These are phyloP conservation scores for Hawksworthiomyces lignivorus DNA, from an alignment of 2,329 filamentous ascomycete species.

Conservation along the genomic window DNA sequence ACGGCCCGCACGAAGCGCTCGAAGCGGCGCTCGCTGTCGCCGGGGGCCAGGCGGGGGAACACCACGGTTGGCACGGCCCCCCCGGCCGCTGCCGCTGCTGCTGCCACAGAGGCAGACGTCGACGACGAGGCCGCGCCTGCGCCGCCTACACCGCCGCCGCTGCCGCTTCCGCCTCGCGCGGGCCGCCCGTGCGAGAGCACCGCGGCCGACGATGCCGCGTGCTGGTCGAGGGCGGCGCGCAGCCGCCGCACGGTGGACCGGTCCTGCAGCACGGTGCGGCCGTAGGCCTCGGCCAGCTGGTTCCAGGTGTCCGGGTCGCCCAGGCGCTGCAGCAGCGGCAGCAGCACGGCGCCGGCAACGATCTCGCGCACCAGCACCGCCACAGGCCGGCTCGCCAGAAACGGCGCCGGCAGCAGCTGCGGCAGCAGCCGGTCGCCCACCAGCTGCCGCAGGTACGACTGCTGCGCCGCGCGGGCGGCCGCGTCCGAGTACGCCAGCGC, in stretches of 20 bases:
- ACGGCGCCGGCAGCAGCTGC: constrained; percentile 61
- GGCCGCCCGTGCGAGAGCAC: constrained; percentile 25
- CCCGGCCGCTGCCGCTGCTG: constrained; percentile 23
- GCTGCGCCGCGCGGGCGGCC: constrained; percentile 66
- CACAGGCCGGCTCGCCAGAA: constrained; percentile 74
- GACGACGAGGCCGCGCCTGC: background rate
- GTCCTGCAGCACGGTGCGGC: constrained; percentile 83
- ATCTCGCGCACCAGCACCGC: constrained; percentile 79
- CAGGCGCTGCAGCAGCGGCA: constrained; percentile 70
- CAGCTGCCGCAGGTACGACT: constrained; percentile 78
- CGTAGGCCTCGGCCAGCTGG: constrained; percentile 84
- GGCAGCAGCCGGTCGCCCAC: constrained; percentile 61
- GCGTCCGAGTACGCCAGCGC: constrained; percentile 70
- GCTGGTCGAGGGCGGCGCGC: constrained; percentile 84
- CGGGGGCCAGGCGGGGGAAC: constrained; percentile 74
- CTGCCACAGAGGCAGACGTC: background rate
- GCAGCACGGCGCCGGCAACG: constrained; percentile 83
- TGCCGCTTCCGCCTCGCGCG: constrained; percentile 32
- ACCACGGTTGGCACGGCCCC: no score
- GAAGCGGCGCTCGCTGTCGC: constrained; percentile 86
- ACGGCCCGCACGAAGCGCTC: constrained; percentile 90
- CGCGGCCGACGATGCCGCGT: constrained; percentile 77
- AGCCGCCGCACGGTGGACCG: constrained; percentile 90
- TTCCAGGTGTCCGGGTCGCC: constrained; percentile 97
- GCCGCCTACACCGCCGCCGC: background rate